Conservation (phyloP, 2,329 filamentous ascomycete genomes). For the Colletotrichum sp. region DNA sequence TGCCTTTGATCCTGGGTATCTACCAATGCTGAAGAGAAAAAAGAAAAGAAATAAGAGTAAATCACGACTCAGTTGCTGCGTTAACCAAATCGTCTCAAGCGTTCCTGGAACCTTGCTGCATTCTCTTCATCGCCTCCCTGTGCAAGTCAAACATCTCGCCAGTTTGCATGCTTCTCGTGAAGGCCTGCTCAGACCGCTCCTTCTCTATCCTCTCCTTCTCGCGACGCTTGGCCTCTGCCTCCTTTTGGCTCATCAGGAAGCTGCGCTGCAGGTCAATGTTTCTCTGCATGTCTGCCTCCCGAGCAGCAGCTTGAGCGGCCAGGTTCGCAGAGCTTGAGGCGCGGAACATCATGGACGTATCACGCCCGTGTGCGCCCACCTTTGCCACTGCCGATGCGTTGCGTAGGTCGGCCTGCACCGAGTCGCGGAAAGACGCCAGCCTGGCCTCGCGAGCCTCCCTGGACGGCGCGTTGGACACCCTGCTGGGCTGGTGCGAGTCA, state of each 20-base stretch:
- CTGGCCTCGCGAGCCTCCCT: conserved; percentile 57
- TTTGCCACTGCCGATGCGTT: conserved; percentile 39
- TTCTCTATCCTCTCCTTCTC: conserved; percentile 63
- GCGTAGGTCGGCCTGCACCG: conserved; percentile 66
- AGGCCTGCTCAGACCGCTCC: conserved; percentile 63
- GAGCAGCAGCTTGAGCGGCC: conserved; percentile 26
- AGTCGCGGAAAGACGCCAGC: conserved; percentile 71
- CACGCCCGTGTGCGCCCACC: conserved; percentile 34
- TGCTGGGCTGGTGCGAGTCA: conserved; percentile 60
- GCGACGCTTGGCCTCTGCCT: conserved; percentile 64
- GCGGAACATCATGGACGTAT: conserved; percentile 37
- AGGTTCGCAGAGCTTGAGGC: conserved; percentile 31
- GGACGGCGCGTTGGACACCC: conserved; percentile 47
- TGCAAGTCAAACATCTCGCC: conserved; percentile 79
- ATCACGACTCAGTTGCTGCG: not conserved
- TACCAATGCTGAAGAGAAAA: not conserved
- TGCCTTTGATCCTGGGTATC: conserved; percentile 13
- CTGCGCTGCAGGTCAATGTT: conserved; percentile 60
- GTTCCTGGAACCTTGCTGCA: conserved; percentile 64
- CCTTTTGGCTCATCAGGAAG: conserved; percentile 64
- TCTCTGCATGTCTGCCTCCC: conserved; percentile 47
- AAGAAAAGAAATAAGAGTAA: not conserved
- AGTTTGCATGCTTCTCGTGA: conserved; percentile 78
- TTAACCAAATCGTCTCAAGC: not conserved
- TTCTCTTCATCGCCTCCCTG: conserved; percentile 76